Percentiles rank a stretch among this genome's conserved stretches.
phyloP scores from a whole-genome alignment of 2,329 filamentous ascomycete species.

The Fusarium continuum region DNA sequence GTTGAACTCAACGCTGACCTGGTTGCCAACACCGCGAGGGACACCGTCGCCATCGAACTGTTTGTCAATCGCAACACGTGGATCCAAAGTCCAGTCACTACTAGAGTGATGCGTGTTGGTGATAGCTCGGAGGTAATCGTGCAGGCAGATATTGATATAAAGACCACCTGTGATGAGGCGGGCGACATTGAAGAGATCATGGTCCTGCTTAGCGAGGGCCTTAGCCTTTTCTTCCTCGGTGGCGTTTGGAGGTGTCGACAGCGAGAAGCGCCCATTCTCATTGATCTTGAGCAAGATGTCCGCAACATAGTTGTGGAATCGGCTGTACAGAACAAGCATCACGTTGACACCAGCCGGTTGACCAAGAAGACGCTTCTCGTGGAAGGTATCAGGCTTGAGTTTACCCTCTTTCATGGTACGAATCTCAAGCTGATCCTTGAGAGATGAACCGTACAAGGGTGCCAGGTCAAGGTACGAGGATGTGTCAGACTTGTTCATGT shows the following conservation, averaged over 20 bases:
- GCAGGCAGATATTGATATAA: constrained; percentile 64
- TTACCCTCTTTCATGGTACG: constrained; percentile 72
- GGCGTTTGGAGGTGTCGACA: constrained; percentile 13
- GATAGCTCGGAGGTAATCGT: constrained; percentile 70
- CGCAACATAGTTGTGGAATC: constrained; percentile 75
- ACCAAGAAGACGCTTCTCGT: constrained; percentile 69
- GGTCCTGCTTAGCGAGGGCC: constrained; percentile 55
- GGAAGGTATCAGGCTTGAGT: constrained; percentile 76
- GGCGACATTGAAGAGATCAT: constrained; percentile 64
- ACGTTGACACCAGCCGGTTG: constrained; percentile 76
- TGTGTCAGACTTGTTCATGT: constrained; percentile 71
- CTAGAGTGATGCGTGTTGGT: constrained; percentile 67
- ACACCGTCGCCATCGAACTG: constrained; percentile 56
- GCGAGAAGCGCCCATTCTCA: constrained; percentile 67
- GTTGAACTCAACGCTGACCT: constrained; percentile 75
- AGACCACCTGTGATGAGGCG: constrained; percentile 58
- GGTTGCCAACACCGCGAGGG: constrained; percentile 68
- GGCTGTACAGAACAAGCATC: constrained; percentile 73
- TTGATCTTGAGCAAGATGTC: constrained; percentile 72
- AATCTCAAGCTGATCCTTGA: constrained; percentile 69
- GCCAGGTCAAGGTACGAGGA: constrained; percentile 80
- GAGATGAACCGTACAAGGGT: constrained; percentile 75
- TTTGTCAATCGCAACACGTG: constrained; percentile 64
- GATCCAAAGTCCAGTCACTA: constrained; percentile 70
- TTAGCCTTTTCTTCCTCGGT: constrained; percentile 43